These are phyloP conservation scores for Fusarium fracticaudum DNA, from an alignment of 2,329 filamentous ascomycete genomes.

Conservation along the genomic window DNA sequence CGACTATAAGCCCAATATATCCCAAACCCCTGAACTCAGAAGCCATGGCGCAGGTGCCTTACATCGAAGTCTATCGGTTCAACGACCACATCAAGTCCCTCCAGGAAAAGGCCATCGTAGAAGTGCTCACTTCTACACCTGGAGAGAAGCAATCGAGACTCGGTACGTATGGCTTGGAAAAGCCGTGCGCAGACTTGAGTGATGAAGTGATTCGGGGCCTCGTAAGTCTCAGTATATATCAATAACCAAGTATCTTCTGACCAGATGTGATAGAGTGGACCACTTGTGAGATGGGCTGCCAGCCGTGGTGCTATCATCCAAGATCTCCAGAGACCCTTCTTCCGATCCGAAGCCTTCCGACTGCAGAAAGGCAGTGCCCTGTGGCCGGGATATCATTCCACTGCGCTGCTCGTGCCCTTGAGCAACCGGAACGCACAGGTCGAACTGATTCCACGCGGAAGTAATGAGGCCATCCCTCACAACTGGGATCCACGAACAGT, in stretches of 20 bases:
- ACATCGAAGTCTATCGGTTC: conserved; percentile 14
- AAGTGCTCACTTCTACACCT: conserved; percentile 25
- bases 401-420: conserved; percentile 27
- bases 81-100: conserved; percentile 12
- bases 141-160: conserved; percentile 13
- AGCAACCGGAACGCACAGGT: conserved; percentile 5
- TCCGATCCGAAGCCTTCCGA: conserved; percentile 32
- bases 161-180: conserved; percentile 16
- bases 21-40: not conserved
- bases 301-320: conserved; percentile 14
- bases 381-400: conserved; percentile 17
- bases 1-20: not conserved
- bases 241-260: not conserved
- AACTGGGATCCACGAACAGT: conserved; percentile 28
- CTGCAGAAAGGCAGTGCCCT: conserved; percentile 20
- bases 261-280: not conserved
- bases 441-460: conserved; percentile 25
- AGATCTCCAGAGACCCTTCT: conserved; percentile 14
- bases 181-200: conserved; percentile 17
- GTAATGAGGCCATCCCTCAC: not conserved
- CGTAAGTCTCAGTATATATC: conserved; percentile 1
- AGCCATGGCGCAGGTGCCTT: conserved; percentile 17
- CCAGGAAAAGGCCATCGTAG: conserved; percentile 20
- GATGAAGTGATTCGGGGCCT: conserved; percentile 22
- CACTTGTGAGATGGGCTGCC: conserved; percentile 12